phyloP scores from a whole-genome alignment of 768 basidiomycete genomes.

The Austroboletus eburneus region DNA sequence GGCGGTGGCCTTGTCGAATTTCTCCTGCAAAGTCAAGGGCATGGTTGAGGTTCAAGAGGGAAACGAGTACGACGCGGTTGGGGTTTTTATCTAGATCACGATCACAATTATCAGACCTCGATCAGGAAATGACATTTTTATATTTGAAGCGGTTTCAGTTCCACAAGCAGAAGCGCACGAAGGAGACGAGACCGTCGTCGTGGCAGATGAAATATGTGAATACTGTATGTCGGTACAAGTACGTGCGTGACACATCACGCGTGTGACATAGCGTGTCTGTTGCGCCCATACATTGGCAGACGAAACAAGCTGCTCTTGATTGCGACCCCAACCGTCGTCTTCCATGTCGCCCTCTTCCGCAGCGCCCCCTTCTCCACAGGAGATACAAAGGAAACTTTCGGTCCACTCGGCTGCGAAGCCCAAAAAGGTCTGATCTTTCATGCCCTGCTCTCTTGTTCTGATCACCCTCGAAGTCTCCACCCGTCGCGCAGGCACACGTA shows the following conservation, averaged over 20 bases:
- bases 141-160: conserved; percentile 5
- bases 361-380: conserved; percentile 77
- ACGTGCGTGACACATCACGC: conserved; percentile 20
- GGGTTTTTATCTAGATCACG: conserved; percentile 17
- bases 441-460: conserved; percentile 6
- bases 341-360: conserved; percentile 27
- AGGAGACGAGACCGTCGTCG: no score
- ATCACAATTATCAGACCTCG: no score
- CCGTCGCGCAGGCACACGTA: conserved; percentile 32
- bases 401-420: conserved; percentile 60
- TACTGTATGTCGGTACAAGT: no score
- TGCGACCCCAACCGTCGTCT: conserved; percentile 8
- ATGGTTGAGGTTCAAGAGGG: conserved; percentile 37
- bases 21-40: conserved; percentile 42
- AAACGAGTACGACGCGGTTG: background rate
- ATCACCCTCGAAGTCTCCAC: conserved; percentile 30
- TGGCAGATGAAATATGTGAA: no score
- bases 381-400: conserved; percentile 82
- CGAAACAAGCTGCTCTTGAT: conserved; percentile 11
- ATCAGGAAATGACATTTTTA: conserved; percentile 11
- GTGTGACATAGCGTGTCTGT: conserved; percentile 21
- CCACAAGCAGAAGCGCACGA: background rate
- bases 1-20: conserved; percentile 72
- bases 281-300: conserved; percentile 2
- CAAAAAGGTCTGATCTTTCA: conserved; percentile 37